Conservation (phyloP, 176 grass and related monocot genomes). For the Rhynchospora tenuis region DNA sequence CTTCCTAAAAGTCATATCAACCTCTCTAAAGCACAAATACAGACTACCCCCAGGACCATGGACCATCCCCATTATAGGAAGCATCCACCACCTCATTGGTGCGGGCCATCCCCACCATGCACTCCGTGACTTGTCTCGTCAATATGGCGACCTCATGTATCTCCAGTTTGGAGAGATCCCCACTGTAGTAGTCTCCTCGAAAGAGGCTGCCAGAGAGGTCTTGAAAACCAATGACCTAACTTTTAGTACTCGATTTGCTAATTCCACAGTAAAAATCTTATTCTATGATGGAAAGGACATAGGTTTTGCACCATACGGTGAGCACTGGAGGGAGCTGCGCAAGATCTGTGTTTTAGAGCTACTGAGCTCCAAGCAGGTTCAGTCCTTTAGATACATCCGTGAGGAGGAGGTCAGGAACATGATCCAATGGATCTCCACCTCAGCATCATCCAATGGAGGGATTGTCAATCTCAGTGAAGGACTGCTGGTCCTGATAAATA, state of each 20-base stretch:
- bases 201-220: conserved; percentile 18
- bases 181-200: conserved; percentile 31
- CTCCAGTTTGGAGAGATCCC: conserved; percentile 30
- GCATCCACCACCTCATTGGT: conserved; percentile 28
- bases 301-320: conserved; percentile 22
- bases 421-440: background rate
- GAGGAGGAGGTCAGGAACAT: background rate
- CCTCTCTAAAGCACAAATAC: background rate
- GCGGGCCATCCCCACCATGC: background rate
- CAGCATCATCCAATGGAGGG: background rate
- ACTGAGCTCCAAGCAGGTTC: conserved; percentile 13
- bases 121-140: background rate
- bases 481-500: background rate
- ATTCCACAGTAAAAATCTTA: background rate
- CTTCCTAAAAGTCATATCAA: background rate
- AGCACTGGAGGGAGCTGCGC: conserved; percentile 27
- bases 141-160: conserved; percentile 30
- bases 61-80: conserved; percentile 23
- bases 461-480: conserved; percentile 8
- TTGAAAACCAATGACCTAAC: conserved; percentile 20
- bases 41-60: conserved; percentile 22
- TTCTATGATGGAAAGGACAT: conserved; percentile 26
- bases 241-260: conserved; percentile 17
- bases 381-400: conserved; percentile 17
- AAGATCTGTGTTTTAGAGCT: conserved; percentile 35